Evolutionary conservation across 495 filamentous ascomycete genomes (phyloP).

Genomic region (Chaetomidium leptoderma): DNA sequence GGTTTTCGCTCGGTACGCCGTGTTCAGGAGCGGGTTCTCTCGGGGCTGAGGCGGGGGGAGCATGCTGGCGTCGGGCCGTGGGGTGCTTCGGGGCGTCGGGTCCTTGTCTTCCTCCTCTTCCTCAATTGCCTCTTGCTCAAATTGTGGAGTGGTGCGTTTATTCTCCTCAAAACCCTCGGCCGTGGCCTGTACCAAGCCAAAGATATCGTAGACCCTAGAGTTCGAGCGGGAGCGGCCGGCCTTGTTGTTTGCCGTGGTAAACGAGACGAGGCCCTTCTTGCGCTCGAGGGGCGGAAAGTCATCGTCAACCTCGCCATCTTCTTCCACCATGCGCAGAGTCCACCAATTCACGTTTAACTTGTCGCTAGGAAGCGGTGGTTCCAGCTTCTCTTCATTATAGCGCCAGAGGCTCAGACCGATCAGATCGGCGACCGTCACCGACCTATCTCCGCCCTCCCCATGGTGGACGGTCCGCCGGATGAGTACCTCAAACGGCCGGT

Average conservation of each 20-base stretch:
- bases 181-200: conserved; percentile 80
- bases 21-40: conserved; percentile 57
- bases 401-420: conserved; percentile 86
- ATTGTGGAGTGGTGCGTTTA: conserved; percentile 66
- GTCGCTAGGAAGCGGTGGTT: conserved; percentile 62
- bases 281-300: conserved; percentile 87
- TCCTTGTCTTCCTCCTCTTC: conserved; percentile 40
- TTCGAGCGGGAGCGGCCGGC: conserved; percentile 64
- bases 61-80: conserved; percentile 40
- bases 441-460: conserved; percentile 54
- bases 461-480: conserved; percentile 72
- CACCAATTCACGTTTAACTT: conserved; percentile 86
- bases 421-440: conserved; percentile 80
- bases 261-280: conserved; percentile 73
- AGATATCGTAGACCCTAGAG: conserved; percentile 87
- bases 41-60: conserved; percentile 34
- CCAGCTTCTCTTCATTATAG: conserved; percentile 75
- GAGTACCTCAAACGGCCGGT: conserved; percentile 70
- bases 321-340: conserved; percentile 90
- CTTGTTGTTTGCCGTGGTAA: conserved; percentile 83
- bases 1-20: conserved; percentile 53
- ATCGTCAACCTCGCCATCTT: conserved; percentile 81
- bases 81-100: conserved; percentile 40
- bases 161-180: conserved; percentile 74
- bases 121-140: conserved; percentile 53